Conservation (phyloP, 352 stramenopile genomes). For the Globisporangium spiculum region DNA sequence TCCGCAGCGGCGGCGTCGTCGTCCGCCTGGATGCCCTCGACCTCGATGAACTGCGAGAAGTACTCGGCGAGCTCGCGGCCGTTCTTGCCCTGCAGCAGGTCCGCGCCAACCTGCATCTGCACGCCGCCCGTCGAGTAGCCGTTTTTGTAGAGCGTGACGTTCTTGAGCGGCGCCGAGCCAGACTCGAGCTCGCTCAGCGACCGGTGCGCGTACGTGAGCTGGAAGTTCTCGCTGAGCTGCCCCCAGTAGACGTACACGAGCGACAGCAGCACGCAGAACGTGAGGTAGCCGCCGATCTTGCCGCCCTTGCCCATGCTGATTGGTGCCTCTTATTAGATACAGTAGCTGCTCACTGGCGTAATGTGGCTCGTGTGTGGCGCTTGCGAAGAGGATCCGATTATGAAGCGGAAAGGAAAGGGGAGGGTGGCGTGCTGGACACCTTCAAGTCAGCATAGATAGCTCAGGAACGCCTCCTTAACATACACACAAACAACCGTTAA, state of each 20-base stretch:
- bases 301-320: constrained; percentile 46
- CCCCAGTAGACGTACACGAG: constrained; percentile 55
- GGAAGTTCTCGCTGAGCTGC: constrained; percentile 55
- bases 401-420: background rate
- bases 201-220: constrained; percentile 59
- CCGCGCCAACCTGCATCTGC: constrained; percentile 59
- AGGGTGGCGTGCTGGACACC: constrained; percentile 4
- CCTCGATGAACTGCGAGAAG: constrained; percentile 76
- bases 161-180: constrained; percentile 40
- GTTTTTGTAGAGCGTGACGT: constrained; percentile 77
- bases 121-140: constrained; percentile 75
- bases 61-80: constrained; percentile 64
- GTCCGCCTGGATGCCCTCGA: constrained; percentile 45
- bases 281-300: constrained; percentile 37
- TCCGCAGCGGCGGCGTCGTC: background rate
- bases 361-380: background rate
- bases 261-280: constrained; percentile 36
- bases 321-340: background rate
- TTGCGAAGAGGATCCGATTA: background rate
- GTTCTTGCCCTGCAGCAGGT: constrained; percentile 50
- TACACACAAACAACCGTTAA: background rate
- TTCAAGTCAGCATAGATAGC: constrained; percentile 11
- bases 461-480: background rate
- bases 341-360: background rate
- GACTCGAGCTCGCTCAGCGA: constrained; percentile 39